Evolutionary conservation across 2,329 filamentous ascomycete species (phyloP), one percentile per base, ranked within the genome.

Genomic region (Cryphonectria naterciae): DNA sequence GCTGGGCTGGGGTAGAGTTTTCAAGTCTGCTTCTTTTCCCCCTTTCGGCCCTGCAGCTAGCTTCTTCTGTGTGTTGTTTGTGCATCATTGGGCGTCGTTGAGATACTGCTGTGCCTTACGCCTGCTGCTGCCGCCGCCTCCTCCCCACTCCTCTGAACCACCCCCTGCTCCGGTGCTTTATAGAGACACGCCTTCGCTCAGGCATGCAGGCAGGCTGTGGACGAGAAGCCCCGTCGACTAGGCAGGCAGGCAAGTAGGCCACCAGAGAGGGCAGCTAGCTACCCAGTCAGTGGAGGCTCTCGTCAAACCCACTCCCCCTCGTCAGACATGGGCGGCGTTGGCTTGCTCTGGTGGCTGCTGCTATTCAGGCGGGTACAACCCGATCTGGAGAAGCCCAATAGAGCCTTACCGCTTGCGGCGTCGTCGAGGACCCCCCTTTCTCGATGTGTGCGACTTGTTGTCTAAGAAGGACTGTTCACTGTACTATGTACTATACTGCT

Each of bases 11-110:
- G 35, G 35, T 11, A 61, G 35, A 32, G 2, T 61, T 61, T 39
- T 61, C 25, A 5, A 11, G 7, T 39, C 7, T 61, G 15, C 35
- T 13, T 39, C 32, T n/a, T 41, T 37, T 41, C 49, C 52, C 65
- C n/a, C 15, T n/a, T 56, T 11, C 28, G 39, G 15, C 49, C 19
- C 64, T 66, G 46, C 32, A 37, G 46, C 22, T 49, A 7, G 6
- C 19, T 49, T 49, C 13, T 17, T n/a, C 28, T 68, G 39, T 69
- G 62, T 52, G 63, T 70, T 70, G 64, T 72, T 52, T 70, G 64
- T 64, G 70, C 70, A 65, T 65, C 68, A 66, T 68, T 67, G 49
- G 64, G 70, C 60, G 60, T 61, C 52, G 68, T 49, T 46, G 60
- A 61, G 10, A 46, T 39, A 63, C 41, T 70, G 49, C 32, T 52